phyloP scores from a whole-genome alignment of 2,329 filamentous ascomycete species.

The Stagonosporopsis chrysanthemi region DNA sequence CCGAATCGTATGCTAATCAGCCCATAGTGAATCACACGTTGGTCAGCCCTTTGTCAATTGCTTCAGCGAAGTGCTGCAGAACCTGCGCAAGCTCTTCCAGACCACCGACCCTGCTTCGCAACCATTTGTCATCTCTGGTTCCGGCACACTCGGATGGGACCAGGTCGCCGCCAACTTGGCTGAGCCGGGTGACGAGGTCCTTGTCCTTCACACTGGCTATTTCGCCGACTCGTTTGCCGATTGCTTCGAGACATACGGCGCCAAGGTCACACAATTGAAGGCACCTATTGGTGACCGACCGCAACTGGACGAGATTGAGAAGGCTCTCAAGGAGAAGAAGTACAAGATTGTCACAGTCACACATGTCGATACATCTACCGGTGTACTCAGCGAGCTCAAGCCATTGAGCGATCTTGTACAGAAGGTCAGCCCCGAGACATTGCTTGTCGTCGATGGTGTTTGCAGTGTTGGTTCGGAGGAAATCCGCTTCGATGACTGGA shows the following conservation, averaged over 20 bases:
- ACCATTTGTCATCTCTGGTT: constrained; percentile 92
- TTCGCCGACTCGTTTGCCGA: constrained; percentile 95
- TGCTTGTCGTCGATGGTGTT: constrained; percentile 93
- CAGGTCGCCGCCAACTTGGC: constrained; percentile 91
- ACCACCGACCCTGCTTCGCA: constrained; percentile 82
- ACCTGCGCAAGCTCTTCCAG: constrained; percentile 94
- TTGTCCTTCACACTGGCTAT: constrained; percentile 96
- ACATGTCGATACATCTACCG: constrained; percentile 96
- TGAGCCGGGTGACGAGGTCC: constrained; percentile 86
- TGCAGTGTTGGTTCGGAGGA: constrained; percentile 97
- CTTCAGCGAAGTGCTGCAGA: constrained; percentile 87
- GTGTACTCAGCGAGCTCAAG: constrained; percentile 91
- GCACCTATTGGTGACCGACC: constrained; percentile 88
- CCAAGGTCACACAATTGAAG: constrained; percentile 86
- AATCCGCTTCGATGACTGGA: constrained; percentile 95
- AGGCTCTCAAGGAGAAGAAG: constrained; percentile 84
- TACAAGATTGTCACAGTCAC: constrained; percentile 96
- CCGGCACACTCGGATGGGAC: constrained; percentile 96
- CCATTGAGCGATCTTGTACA: constrained; percentile 82
- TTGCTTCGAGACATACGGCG: constrained; percentile 90
- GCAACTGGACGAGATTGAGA: constrained; percentile 85
- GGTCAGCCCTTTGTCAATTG: constrained; percentile 85
- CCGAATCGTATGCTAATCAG: constrained; percentile 9
- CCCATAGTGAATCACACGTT: constrained; percentile 86
- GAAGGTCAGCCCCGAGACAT: constrained; percentile 85